Evolutionary conservation across 176 grass and related monocot species (phyloP).

Genomic region (Carex littledalei): DNA sequence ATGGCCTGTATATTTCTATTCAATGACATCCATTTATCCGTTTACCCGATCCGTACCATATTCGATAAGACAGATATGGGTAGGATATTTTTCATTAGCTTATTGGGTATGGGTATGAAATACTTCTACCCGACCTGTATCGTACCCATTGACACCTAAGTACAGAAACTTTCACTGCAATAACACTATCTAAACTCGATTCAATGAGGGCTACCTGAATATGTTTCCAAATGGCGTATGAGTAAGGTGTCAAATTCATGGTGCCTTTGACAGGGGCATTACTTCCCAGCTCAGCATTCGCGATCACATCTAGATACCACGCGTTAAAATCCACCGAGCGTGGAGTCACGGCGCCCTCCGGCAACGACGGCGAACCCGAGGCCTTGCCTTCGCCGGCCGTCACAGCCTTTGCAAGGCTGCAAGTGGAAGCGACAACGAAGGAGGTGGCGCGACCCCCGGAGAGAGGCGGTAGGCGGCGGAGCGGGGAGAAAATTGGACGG

Average conservation of each 20-base stretch:
- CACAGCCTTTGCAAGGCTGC: constrained; percentile 27
- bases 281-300: constrained; percentile 78
- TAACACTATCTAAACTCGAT: neutral
- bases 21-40: too few species aligned
- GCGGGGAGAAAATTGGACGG: constrained; percentile 36
- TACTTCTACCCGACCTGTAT: too few species aligned
- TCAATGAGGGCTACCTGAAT: constrained; percentile 43
- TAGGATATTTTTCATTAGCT: too few species aligned
- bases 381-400: constrained; percentile 28
- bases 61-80: too few species aligned
- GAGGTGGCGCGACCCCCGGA: constrained; percentile 14
- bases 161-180: neutral
- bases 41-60: too few species aligned
- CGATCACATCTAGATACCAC: constrained; percentile 94
- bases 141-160: neutral
- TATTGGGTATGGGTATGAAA: too few species aligned
- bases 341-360: constrained; percentile 83
- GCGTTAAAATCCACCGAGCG: constrained; percentile 81
- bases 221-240: constrained; percentile 94
- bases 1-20: too few species aligned
- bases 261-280: constrained; percentile 87
- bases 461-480: constrained; percentile 19
- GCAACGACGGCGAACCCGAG: constrained; percentile 14
- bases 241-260: constrained; percentile 94
- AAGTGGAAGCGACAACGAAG: constrained; percentile 1